These are phyloP conservation scores for Paecilomyces formosus DNA, from an alignment of 2,329 filamentous ascomycete genomes.

Conservation along the genomic window DNA sequence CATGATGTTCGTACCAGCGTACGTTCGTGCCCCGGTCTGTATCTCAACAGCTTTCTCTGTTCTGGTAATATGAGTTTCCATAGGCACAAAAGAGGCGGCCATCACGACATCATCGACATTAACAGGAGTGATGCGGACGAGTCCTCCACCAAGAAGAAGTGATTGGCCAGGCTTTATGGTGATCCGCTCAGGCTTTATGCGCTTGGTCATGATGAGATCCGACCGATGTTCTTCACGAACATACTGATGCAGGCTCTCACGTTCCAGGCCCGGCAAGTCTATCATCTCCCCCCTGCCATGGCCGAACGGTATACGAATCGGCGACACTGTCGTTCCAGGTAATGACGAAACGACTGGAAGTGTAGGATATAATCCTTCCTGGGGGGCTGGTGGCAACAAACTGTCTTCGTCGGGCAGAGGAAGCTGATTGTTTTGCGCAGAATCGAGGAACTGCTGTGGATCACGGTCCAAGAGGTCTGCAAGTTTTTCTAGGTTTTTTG, in stretches of 20 bases:
- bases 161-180: slow-evolving; percentile 70
- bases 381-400: slow-evolving; percentile 69
- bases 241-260: slow-evolving; percentile 64
- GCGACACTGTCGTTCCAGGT: slow-evolving; percentile 89
- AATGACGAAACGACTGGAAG: slow-evolving; percentile 83
- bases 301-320: slow-evolving; percentile 87
- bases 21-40: slow-evolving; percentile 56
- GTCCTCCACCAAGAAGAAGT: slow-evolving; percentile 73
- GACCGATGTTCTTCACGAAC: slow-evolving; percentile 59
- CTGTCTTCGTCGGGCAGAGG: slow-evolving; percentile 26
- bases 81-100: slow-evolving; percentile 77
- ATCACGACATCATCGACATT: slow-evolving; percentile 60
- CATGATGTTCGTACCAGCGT: slow-evolving; percentile 58
- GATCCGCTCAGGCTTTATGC: slow-evolving; percentile 65
- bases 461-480: slow-evolving; percentile 26
- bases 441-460: slow-evolving; percentile 3
- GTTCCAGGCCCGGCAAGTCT: slow-evolving; percentile 78
- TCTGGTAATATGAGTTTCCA: slow-evolving; percentile 67
- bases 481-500: slow-evolving; percentile 38
- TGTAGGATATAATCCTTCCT: slow-evolving; percentile 66
- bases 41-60: slow-evolving; percentile 73
- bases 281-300: slow-evolving; percentile 82
- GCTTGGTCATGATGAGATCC: slow-evolving; percentile 69
- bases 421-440: background rate
- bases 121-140: slow-evolving; percentile 78